phyloP scores from a whole-genome alignment of 352 stramenopile species.

The Plasmopara muralis region DNA sequence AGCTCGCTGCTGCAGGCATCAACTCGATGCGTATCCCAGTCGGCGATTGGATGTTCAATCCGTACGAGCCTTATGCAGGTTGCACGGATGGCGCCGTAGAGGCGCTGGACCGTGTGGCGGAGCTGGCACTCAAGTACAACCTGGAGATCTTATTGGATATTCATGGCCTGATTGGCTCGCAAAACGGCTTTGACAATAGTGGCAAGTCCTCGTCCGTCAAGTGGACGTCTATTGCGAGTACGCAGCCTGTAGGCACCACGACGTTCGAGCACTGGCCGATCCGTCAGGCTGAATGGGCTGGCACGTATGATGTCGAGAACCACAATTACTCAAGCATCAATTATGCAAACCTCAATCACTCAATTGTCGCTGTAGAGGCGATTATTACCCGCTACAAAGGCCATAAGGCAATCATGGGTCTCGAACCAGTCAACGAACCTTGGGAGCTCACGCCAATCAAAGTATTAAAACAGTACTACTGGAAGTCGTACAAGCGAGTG shows the following conservation, averaged over 20 bases:
- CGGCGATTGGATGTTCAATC: conserved; percentile 94
- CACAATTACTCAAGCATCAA: conserved; percentile 91
- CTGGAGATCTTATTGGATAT: conserved; percentile 91
- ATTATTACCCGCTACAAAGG: conserved; percentile 88
- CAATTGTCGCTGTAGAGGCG: conserved; percentile 79
- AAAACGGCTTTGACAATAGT: conserved; percentile 97
- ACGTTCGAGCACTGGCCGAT: conserved; percentile 94
- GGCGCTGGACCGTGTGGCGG: conserved; percentile 84
- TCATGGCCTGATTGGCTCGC: conserved; percentile 87
- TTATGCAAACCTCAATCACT: conserved; percentile 88
- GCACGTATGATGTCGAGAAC: conserved; percentile 82
- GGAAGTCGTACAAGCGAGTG: conserved; percentile 94
- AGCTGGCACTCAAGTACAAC: conserved; percentile 82
- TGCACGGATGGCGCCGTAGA: conserved; percentile 91
- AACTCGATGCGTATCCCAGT: conserved; percentile 88
- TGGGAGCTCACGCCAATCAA: conserved; percentile 93
- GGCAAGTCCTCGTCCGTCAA: conserved; percentile 83
- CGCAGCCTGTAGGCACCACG: conserved; percentile 73
- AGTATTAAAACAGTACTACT: conserved; percentile 94
- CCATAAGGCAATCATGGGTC: conserved; percentile 87
- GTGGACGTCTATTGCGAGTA: conserved; percentile 85
- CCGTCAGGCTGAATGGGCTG: conserved; percentile 87
- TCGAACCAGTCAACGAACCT: conserved; percentile 95
- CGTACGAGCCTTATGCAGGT: conserved; percentile 90
- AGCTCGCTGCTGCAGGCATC: conserved; percentile 67